A percentile compares a stretch with the other conserved stretches of the same genome.
Evolutionary conservation across 306 rosid species (phyloP).

Genomic region (Malus asiatica): DNA sequence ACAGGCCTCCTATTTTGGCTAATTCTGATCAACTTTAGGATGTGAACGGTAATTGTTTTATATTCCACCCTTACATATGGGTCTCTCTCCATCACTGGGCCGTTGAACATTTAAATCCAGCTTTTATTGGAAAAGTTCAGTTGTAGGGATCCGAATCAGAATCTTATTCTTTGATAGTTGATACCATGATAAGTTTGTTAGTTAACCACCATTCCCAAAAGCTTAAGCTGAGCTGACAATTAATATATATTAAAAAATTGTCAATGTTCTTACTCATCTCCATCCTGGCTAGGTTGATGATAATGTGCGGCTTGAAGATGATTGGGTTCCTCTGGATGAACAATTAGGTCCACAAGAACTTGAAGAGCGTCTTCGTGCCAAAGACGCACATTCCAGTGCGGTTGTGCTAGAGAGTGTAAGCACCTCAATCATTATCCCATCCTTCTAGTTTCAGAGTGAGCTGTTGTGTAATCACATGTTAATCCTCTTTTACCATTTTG

Average conservation of each 20-base stretch:
- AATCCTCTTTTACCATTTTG: conserved; percentile 4
- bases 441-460: background rate
- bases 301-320: conserved; percentile 93
- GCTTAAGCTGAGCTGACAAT: background rate
- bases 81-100: background rate
- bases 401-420: conserved; percentile 98
- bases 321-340: conserved; percentile 97
- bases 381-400: conserved; percentile 88
- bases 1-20: background rate
- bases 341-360: conserved; percentile 65
- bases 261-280: conserved; percentile 7
- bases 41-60: background rate
- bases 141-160: background rate
- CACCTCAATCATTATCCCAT: background rate
- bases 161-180: background rate
- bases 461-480: background rate
- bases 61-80: background rate
- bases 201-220: background rate
- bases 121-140: background rate
- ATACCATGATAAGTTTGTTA: background rate
- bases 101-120: background rate
- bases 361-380: conserved; percentile 71
- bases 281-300: conserved; percentile 54
- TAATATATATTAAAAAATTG: background rate
- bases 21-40: background rate